Evolutionary conservation across 805 yeast genomes (phyloP).

Genomic region (Cyberlindnera euphorbiae): DNA sequence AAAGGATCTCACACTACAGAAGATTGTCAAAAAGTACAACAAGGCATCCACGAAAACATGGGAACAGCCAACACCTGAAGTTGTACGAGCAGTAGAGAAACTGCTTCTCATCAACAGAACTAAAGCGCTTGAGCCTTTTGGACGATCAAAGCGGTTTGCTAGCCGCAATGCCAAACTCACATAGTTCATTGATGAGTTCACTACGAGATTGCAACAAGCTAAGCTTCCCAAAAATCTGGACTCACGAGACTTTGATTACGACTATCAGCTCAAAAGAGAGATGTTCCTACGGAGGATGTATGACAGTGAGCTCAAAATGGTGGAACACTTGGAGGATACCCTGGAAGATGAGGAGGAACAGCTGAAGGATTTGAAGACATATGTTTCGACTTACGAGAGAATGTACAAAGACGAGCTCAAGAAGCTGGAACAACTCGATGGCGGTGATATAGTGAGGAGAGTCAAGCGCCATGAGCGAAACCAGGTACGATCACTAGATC

Average conservation of each 20-base stretch:
- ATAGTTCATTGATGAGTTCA: constrained; percentile 11
- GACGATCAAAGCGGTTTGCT: constrained; percentile 4
- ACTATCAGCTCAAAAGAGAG: constrained; percentile 18
- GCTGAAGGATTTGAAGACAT: constrained; percentile 8
- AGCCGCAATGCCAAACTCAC: constrained; percentile 7
- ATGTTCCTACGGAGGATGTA: constrained; percentile 13
- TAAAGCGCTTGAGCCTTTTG: constrained; percentile 11
- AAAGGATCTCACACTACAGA: constrained; percentile 14
- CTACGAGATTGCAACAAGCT: constrained; percentile 6
- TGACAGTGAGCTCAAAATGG: constrained; percentile 18
- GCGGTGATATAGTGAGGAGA: constrained; percentile 2
- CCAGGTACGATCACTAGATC: constrained; percentile 1
- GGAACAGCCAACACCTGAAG: constrained; percentile 14
- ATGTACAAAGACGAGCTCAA: constrained; percentile 11
- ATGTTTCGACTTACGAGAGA: constrained; percentile 12
- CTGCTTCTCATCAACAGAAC: constrained; percentile 17
- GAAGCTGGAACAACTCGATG: constrained; percentile 9
- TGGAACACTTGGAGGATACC: constrained; percentile 13
- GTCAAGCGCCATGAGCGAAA: constrained; percentile 4
- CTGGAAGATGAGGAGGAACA: constrained; percentile 10
- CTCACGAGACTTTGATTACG: constrained; percentile 17
- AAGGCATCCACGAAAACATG: constrained; percentile 12
- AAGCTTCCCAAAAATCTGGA: constrained; percentile 16
- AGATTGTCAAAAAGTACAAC: constrained; percentile 19
- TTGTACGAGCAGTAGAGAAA: constrained; percentile 7